Evolutionary conservation across 306 rosid genomes (phyloP).

Genomic region (Echinosophora koreensis): DNA sequence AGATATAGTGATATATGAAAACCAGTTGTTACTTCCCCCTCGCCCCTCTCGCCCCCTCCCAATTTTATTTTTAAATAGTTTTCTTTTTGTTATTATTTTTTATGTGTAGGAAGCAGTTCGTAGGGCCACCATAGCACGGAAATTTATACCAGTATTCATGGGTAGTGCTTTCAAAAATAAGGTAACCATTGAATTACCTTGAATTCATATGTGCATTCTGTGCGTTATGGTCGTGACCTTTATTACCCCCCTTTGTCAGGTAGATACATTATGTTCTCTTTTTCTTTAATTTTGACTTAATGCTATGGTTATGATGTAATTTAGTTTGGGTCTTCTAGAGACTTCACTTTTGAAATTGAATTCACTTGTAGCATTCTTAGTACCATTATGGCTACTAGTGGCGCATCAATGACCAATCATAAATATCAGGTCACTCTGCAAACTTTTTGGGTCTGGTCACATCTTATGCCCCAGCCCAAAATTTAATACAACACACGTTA

Average conservation of each 20-base stretch:
- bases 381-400: slow-evolving; percentile 12
- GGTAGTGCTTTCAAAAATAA: slow-evolving; percentile 98
- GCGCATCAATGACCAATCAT: slow-evolving; percentile 7
- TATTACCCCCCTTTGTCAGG: background rate
- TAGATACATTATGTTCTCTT: background rate
- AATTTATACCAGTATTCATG: slow-evolving; percentile 96
- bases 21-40: background rate
- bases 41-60: background rate
- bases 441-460: slow-evolving; percentile 17
- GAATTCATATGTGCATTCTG: slow-evolving; percentile 11
- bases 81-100: background rate
- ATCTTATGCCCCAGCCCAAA: background rate
- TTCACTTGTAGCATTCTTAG: slow-evolving; percentile 25
- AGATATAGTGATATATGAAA: slow-evolving; percentile 10
- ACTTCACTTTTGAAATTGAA: slow-evolving; percentile 29
- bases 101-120: slow-evolving; percentile 83
- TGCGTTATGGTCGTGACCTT: background rate
- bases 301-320: slow-evolving; percentile 28
- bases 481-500: slow-evolving; percentile 20
- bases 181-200: slow-evolving; percentile 56
- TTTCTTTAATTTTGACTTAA: background rate
- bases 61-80: slow-evolving; percentile 29
- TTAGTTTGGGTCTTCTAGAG: background rate
- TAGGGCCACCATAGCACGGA: slow-evolving; percentile 84
- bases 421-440: background rate